Base-by-base conservation (phyloP, 2,329 filamentous ascomycete genomes). In the Venturia nashicola region DNA sequence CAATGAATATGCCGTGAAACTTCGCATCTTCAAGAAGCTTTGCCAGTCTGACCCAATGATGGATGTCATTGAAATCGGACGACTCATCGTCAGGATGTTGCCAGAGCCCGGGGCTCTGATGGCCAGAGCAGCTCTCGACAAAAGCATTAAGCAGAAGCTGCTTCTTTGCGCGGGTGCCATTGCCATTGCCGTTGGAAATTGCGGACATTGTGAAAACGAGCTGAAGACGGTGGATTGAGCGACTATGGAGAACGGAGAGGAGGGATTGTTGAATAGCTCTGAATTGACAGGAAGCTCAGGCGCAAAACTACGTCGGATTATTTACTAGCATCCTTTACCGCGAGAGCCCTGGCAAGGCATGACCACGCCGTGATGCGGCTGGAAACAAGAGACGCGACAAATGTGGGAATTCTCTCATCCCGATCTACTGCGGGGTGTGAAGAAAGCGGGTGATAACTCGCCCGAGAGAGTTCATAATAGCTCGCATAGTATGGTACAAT, bases 1-100 rank as follows among this genome's bases (percentile, higher is more conserved):
- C 85, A 62, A 88, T 85, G 72, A 87, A 87, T 43, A 87, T 84
- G 12, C 83, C 84, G 63, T 87, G 83, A 67, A 87, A 86, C 62
- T 86, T 84, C 39, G 82, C 84, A 0, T 78, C 75, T 67, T 87
- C 85, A 0, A 86, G 78, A 0, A 83, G 73, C 65, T 85, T 78
- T 0, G 84, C 85, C 0, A 88, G 73, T 61, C 83, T 77, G 0
- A 82, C 78, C 85, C 85, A 88, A 48, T 74, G 72, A 12, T 73
- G 65, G 36, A 73, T 65, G 65, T 71, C 67, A 66, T 71, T 69
- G 67, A 88, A 89, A 20, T 81, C 74, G 67, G 79, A 79, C 1
- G 85, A 87, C 67, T 82, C 76, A 67, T 89, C 86, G 18, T 83
- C 77, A 1, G 86, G 86, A 68, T 89, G 86, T 43, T 80, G 78